phyloP scores from a whole-genome alignment of 2,329 filamentous ascomycete species.

The Bipolaris oryzae region DNA sequence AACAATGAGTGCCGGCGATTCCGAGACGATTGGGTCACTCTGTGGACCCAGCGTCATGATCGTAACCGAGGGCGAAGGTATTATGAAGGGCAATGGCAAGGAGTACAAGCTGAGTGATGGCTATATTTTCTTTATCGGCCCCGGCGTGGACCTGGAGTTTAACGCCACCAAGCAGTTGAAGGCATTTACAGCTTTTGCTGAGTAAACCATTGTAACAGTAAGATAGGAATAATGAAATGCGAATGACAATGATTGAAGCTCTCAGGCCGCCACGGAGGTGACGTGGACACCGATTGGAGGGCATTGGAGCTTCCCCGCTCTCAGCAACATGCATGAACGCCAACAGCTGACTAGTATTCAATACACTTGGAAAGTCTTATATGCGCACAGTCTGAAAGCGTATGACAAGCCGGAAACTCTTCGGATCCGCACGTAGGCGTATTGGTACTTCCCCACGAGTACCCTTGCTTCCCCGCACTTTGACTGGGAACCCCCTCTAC shows the following conservation, averaged over 20 bases:
- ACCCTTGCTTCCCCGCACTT: constrained; percentile 39
- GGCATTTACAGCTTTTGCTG: constrained; percentile 57
- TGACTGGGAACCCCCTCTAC: constrained; percentile 15
- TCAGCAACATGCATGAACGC: neutral
- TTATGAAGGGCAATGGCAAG: constrained; percentile 60
- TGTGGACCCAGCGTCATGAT: constrained; percentile 69
- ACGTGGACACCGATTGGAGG: constrained; percentile 27
- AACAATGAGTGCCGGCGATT: constrained; percentile 62
- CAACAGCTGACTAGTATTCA: neutral
- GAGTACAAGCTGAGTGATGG: constrained; percentile 64
- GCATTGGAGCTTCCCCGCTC: constrained; percentile 24
- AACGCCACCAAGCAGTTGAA: constrained; percentile 53
- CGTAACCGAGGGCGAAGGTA: constrained; percentile 64
- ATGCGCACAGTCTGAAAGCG: constrained; percentile 1
- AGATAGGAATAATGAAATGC: neutral
- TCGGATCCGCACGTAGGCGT: constrained; percentile 34
- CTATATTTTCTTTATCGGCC: constrained; percentile 70
- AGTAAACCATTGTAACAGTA: constrained; percentile 32
- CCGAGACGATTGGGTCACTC: constrained; percentile 61
- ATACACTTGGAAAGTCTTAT: constrained; percentile 1
- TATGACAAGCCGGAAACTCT: constrained; percentile 8
- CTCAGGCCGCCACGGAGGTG: constrained; percentile 12
- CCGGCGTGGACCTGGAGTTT: constrained; percentile 58
- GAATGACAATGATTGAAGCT: constrained; percentile 19
- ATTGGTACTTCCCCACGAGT: constrained; percentile 27